Evolutionary conservation across 1,284 basidiomycete species (phyloP).

Genomic region (Ceratobasidium sp.): DNA sequence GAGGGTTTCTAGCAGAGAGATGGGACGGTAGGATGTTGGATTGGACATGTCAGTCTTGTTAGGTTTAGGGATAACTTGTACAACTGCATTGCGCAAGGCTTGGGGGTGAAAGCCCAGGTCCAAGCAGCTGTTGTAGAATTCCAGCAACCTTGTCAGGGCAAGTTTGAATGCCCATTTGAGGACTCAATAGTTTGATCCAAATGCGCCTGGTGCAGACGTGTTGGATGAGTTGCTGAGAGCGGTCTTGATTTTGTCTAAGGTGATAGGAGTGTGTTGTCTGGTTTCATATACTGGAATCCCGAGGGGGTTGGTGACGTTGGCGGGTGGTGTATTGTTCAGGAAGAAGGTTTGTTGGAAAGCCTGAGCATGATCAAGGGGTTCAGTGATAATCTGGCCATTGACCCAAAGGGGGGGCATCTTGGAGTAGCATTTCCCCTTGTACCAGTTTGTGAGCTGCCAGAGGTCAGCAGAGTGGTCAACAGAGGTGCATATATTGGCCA

Average conservation of each 20-base stretch:
- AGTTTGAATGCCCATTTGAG: slow-evolving; percentile 43
- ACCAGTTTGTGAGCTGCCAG: neutral
- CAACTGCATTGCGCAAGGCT: slow-evolving; percentile 42
- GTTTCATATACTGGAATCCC: neutral
- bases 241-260: slow-evolving; percentile 34
- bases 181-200: slow-evolving; percentile 37
- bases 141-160: neutral
- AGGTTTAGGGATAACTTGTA: slow-evolving; percentile 45
- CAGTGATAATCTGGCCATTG: neutral
- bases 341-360: slow-evolving; percentile 32
- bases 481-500: too few relatives aligned
- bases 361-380: slow-evolving; percentile 36
- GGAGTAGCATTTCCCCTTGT: slow-evolving; percentile 19
- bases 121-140: slow-evolving; percentile 52
- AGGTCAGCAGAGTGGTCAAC: neutral
- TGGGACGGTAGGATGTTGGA: slow-evolving; percentile 46
- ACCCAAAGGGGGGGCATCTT: slow-evolving; percentile 34
- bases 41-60: slow-evolving; percentile 46
- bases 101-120: slow-evolving; percentile 56
- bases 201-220: slow-evolving; percentile 43
- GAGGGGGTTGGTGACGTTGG: slow-evolving; percentile 4
- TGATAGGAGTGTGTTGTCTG: slow-evolving; percentile 37
- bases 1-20: slow-evolving; percentile 47
- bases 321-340: slow-evolving; percentile 18
- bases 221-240: slow-evolving; percentile 39